Base-by-base conservation (phyloP, 441 rosid species). In the Jatropha multifida region DNA sequence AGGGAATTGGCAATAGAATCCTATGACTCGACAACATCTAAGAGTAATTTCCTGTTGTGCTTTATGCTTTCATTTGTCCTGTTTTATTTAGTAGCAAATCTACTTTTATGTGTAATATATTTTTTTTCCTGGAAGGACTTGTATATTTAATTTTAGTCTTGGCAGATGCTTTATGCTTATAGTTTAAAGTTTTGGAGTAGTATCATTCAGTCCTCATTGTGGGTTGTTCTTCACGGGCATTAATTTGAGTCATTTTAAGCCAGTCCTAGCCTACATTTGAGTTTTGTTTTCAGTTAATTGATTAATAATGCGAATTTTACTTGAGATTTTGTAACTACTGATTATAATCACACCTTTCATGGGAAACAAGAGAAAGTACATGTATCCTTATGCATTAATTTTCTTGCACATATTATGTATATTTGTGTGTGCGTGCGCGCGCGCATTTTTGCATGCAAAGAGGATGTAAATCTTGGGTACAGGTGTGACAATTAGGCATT, bases 41-140 rank as follows among this genome's bases (percentile, higher is more conserved):
- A 87, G 80, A 83, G 95, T 92, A 90, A 81, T 68, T 75, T 62
- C 71, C 76, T 74, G 17, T 69, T 71, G 79, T 72, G 38, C 60
- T 56, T 71, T 70, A 37, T 32, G 12, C 38, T 74, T 51, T 71
- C 59, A 65, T 68, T 41, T 74, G 52, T 48, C 17, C 51, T 63
- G 58, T 75, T 56, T 44, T 44, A 54, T 59, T 77, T 74, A n/a
- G 38, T 38, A 62, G 65, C 40, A 51, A 60, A 58, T 52, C 17
- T 40, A 32, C n/a, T 13, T 60, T 44, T 38, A 46, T 55, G 54
- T 49, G 32, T 26, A 17, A 27, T 20, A 32, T 32, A 32, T 32
- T 1, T 32, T 32, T 32, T 32, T 32, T 32, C 32, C 32, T 32
- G 32, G 32, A 44, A 7, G 48, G 7, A 44, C 48, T 44, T 44